Conservation (phyloP, 164 flowering plant genomes). For the Annona squamosa region DNA sequence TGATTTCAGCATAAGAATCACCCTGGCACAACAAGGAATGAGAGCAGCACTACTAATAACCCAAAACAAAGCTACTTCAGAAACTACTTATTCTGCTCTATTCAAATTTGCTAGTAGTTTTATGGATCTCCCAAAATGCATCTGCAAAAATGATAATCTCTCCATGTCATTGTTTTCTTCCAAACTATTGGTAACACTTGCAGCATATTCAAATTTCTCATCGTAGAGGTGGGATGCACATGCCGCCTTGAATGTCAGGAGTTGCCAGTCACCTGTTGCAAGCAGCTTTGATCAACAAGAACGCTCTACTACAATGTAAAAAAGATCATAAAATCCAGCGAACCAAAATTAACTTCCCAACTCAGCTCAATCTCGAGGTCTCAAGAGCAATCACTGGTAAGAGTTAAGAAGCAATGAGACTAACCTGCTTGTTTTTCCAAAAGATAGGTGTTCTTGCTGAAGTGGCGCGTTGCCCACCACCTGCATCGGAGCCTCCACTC, state of each 20-base stretch:
- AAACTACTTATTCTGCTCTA: background rate
- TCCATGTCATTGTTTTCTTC: conserved; percentile 24
- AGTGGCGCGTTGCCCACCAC: conserved; percentile 78
- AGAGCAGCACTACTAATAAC: too few relatives aligned
- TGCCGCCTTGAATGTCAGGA: conserved; percentile 67
- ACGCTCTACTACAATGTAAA: background rate
- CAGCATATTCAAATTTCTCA: conserved; percentile 36
- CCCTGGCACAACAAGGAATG: too few relatives aligned
- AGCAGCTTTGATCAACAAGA: background rate
- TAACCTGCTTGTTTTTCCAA: conserved; percentile 56
- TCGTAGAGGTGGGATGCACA: conserved; percentile 63
- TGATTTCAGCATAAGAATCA: too few relatives aligned
- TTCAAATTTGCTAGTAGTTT: conserved; percentile 8
- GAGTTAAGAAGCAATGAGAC: background rate
- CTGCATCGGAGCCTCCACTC: conserved; percentile 57
- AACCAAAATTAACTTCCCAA: background rate
- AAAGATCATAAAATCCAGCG: background rate
- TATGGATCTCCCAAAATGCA: conserved; percentile 26
- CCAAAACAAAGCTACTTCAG: too few relatives aligned
- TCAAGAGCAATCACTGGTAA: background rate
- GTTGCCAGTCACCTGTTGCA: conserved; percentile 50
- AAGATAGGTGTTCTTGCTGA: conserved; percentile 27
- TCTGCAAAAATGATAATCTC: conserved; percentile 25
- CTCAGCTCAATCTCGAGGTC: background rate
- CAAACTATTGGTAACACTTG: conserved; percentile 20